Evolutionary conservation across 192 early-diverging fungal genomes (phyloP).

Genomic region (Gryganskiella cystojenkinii): DNA sequence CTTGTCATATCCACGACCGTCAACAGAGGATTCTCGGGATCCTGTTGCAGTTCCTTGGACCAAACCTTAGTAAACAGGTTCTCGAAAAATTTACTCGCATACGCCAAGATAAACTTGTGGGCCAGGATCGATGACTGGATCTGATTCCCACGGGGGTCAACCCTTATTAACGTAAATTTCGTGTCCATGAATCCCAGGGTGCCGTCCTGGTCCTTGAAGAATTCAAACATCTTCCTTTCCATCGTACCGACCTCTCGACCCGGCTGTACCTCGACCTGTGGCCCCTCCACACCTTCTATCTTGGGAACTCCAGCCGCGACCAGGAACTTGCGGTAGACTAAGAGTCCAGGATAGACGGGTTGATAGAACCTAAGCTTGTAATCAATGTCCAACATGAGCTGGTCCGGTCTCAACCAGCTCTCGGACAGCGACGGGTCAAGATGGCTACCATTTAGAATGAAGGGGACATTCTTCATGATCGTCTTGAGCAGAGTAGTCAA

Average conservation of each 20-base stretch:
- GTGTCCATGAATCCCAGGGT: slow-evolving; percentile 2
- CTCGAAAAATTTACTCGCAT: not conserved
- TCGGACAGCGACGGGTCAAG: not conserved
- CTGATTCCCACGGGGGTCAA: too few species aligned
- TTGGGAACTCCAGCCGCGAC: not conserved
- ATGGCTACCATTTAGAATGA: slow-evolving; percentile 1
- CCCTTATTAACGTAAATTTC: not conserved
- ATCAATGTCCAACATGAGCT: slow-evolving; percentile 1
- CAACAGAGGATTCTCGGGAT: not conserved
- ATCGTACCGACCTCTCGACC: not conserved
- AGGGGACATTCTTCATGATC: not conserved
- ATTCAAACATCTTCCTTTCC: not conserved
- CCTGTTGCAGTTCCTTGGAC: not conserved
- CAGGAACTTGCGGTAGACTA: not conserved
- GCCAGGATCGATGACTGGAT: not conserved
- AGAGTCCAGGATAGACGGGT: not conserved
- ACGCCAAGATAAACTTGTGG: slow-evolving; percentile 2
- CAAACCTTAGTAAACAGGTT: not conserved
- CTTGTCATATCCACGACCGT: not conserved
- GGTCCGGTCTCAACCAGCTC: not conserved
- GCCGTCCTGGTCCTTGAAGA: not conserved
- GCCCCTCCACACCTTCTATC: not conserved
- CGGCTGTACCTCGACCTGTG: not conserved
- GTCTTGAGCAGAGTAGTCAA: not conserved
- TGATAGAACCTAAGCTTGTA: not conserved